Evolutionary conservation across 1,139 yeast genomes (phyloP), one percentile per base, ranked within the genome.

Genomic region (Zygoascus hellenicus): DNA sequence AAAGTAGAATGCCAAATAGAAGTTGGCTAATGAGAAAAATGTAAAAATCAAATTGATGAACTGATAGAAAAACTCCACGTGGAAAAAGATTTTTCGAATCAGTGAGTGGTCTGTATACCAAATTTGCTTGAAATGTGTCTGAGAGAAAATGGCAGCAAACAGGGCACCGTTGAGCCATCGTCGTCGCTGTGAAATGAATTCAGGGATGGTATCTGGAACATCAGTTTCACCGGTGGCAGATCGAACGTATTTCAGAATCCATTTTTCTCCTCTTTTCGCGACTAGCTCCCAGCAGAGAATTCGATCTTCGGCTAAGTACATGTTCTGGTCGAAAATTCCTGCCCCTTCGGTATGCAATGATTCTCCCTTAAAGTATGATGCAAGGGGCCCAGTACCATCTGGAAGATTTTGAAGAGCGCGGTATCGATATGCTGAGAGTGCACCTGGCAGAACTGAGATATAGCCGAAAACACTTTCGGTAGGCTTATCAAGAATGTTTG

Each of bases 161-260:
- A 90, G 80, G 0, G 98, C 96, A 69, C 98, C 98, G 65, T 92
- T 92, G 48, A 92, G 78, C 98, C 98, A 92, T 70, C 98, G 81
- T 70, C 98, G 80, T 71, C 98, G 81, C 68, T 92, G 98, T 13
- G 95, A 81, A 50, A 92, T 80, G 62, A 92, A 90, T 64, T 92
- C 98, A 0, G 97, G 78, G 41, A 90, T 74, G 5, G 81, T 73
- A 62, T 90, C 97, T 2, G 98, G 98, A 43, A 92, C 97, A 75
- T 92, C 98, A 0, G 98, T 92, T 63, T 90, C 97, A 57, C 97
- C 98, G 26, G 86, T 83, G 1, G 97, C 97, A 66, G 81, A 86
- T 59, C 86, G 84, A 46, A 92, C 97, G 63, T 90, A 90, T 62
- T 88, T 88, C 58, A 92, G 72, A 22, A 92, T 87, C 98, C 98